Percentiles rank a stretch among this genome's conserved stretches.
Conservation (phyloP, 768 basidiomycete species). For the Suillus bovinus region DNA sequence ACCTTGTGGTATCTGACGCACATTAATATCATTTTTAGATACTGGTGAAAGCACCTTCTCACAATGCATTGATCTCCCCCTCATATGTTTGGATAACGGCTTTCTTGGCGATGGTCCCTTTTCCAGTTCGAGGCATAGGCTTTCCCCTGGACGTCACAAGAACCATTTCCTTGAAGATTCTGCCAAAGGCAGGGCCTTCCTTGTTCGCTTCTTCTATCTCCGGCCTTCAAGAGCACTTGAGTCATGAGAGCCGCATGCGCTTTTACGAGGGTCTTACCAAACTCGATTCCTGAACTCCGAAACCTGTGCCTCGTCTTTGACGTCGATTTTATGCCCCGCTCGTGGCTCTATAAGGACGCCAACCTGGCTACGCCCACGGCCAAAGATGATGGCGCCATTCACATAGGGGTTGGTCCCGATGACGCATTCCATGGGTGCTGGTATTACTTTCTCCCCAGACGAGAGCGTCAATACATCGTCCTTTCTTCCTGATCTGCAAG, state of each 20-base stretch:
- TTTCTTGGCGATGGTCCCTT: constrained; percentile 46
- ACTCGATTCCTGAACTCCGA: constrained; percentile 30
- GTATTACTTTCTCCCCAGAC: constrained; percentile 23
- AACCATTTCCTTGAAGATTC: constrained; percentile 56
- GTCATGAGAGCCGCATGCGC: not conserved
- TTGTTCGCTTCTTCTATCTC: constrained; percentile 45
- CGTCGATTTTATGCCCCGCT: constrained; percentile 19
- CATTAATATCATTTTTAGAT: not conserved
- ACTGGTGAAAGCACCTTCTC: constrained; percentile 15
- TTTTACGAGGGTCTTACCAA: constrained; percentile 22
- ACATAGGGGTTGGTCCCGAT: constrained; percentile 23
- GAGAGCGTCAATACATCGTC: constrained; percentile 36
- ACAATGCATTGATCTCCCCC: constrained; percentile 49
- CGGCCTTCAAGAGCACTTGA: constrained; percentile 28
- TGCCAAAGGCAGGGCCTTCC: constrained; percentile 40
- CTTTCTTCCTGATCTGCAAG: constrained; percentile 32
- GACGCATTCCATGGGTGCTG: constrained; percentile 27
- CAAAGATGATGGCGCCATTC: constrained; percentile 33
- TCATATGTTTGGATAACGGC: constrained; percentile 39
- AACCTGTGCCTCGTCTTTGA: constrained; percentile 21
- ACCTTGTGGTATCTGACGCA: constrained; percentile 33
- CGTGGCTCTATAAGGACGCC: constrained; percentile 34
- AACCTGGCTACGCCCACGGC: constrained; percentile 31
- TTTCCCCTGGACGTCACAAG: constrained; percentile 41
- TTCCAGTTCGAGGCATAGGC: constrained; percentile 45